Conservation (phyloP, 2,329 filamentous ascomycete species). For the Dactylellina sp. region DNA sequence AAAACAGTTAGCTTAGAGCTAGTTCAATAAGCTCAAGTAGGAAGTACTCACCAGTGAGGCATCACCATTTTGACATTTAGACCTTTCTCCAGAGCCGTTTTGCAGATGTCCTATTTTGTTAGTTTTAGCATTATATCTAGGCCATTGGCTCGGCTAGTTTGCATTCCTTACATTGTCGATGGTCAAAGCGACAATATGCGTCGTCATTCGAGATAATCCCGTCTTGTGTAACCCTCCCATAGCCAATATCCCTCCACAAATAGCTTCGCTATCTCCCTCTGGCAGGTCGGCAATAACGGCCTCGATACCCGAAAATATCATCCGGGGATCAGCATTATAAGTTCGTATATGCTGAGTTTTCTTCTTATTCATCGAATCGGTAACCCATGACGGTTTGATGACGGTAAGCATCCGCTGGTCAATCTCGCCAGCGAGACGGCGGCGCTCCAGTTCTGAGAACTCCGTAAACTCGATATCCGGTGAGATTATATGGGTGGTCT, state of each 20-base stretch:
- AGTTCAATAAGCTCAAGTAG: neutral
- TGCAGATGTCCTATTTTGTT: slow-evolving; percentile 64
- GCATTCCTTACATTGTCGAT: slow-evolving; percentile 67
- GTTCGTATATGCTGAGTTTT: slow-evolving; percentile 82
- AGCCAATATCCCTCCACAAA: slow-evolving; percentile 87
- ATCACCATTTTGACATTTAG: slow-evolving; percentile 84
- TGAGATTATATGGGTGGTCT: slow-evolving; percentile 75
- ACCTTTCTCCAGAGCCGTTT: slow-evolving; percentile 72
- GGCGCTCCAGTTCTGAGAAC: slow-evolving; percentile 78
- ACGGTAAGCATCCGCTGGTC: slow-evolving; percentile 76
- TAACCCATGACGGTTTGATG: slow-evolving; percentile 84
- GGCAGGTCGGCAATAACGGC: slow-evolving; percentile 88
- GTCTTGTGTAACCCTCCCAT: slow-evolving; percentile 85
- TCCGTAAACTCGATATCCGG: slow-evolving; percentile 91
- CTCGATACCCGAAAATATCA: slow-evolving; percentile 88
- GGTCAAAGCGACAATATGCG: slow-evolving; percentile 86
- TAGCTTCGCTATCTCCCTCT: slow-evolving; percentile 86
- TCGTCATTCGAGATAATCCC: slow-evolving; percentile 78
- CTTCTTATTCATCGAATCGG: slow-evolving; percentile 74
- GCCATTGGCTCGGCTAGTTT: neutral
- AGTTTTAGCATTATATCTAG: slow-evolving; percentile 5
- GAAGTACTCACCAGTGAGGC: slow-evolving; percentile 80
- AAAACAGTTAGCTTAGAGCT: neutral
- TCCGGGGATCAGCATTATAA: slow-evolving; percentile 87
- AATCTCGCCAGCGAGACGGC: slow-evolving; percentile 61